These are phyloP conservation scores for Calvatia gigantea DNA, from an alignment of 768 basidiomycete genomes.

Conservation along the genomic window DNA sequence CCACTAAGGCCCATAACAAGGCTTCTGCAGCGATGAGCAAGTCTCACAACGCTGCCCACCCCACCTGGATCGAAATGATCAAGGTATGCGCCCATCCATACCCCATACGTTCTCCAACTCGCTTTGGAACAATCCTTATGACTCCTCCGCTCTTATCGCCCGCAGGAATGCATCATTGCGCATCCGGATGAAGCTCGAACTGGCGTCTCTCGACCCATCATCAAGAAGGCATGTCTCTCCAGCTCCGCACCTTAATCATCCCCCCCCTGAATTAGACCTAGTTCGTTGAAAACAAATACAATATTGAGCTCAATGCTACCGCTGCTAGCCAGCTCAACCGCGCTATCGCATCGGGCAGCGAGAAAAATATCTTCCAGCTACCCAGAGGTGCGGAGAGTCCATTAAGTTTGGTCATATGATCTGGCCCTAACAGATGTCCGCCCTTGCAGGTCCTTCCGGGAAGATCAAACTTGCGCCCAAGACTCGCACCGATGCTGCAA, in stretches of 20 bases:
- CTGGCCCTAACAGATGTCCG: conserved; percentile 5
- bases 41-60: conserved; percentile 45
- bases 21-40: conserved; percentile 28
- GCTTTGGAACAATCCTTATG: conserved; percentile 20
- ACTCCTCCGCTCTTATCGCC: conserved; percentile 28
- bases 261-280: conserved; percentile 26
- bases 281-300: conserved; percentile 84
- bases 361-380: conserved; percentile 46
- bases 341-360: conserved; percentile 62
- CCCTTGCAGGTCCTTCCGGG: conserved; percentile 32
- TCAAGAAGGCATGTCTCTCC: conserved; percentile 64
- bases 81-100: conserved; percentile 43
- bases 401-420: not conserved
- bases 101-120: conserved; percentile 5
- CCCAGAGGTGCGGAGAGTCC: conserved; percentile 38
- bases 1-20: conserved; percentile 34
- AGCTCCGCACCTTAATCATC: conserved; percentile 12
- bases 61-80: conserved; percentile 77
- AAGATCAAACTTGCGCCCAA: conserved; percentile 68
- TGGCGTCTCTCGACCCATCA: conserved; percentile 77
- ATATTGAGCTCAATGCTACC: conserved; percentile 69
- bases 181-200: conserved; percentile 66
- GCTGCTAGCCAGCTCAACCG: conserved; percentile 75
- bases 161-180: conserved; percentile 67
- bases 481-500: conserved; percentile 50